Percentiles rank a stretch among this genome's conserved stretches.
phyloP scores from a whole-genome alignment of 352 stramenopile genomes.

The Phytopythium montanum region DNA sequence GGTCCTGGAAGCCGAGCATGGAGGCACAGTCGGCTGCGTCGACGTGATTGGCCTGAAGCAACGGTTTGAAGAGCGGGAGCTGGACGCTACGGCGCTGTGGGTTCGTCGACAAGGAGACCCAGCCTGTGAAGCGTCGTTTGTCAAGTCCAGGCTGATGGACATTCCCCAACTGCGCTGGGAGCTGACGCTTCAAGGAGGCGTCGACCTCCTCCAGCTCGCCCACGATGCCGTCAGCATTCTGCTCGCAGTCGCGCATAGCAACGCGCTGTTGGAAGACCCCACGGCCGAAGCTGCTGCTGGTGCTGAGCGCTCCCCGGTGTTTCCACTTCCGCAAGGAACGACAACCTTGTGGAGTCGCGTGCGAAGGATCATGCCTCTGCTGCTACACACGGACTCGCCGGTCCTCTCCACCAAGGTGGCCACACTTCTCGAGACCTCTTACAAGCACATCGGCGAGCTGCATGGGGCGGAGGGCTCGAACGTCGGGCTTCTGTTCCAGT shows the following conservation, averaged over 20 bases:
- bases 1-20: slow-evolving; percentile 33
- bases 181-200: slow-evolving; percentile 43
- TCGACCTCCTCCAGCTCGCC: slow-evolving; percentile 53
- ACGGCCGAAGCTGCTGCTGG: slow-evolving; percentile 7
- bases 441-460: slow-evolving; percentile 24
- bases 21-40: slow-evolving; percentile 24
- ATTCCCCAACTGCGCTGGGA: slow-evolving; percentile 80
- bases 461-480: slow-evolving; percentile 33
- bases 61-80: slow-evolving; percentile 17
- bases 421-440: slow-evolving; percentile 67
- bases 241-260: slow-evolving; percentile 58
- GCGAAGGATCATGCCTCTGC: slow-evolving; percentile 45
- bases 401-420: slow-evolving; percentile 53
- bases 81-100: slow-evolving; percentile 26
- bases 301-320: slow-evolving; percentile 27
- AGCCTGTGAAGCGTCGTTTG: slow-evolving; percentile 21
- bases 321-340: slow-evolving; percentile 53
- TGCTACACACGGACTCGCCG: slow-evolving; percentile 40
- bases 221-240: slow-evolving; percentile 69
- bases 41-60: slow-evolving; percentile 53
- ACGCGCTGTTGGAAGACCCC: slow-evolving; percentile 33
- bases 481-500: slow-evolving; percentile 42
- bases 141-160: slow-evolving; percentile 46
- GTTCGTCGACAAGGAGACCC: slow-evolving; percentile 30
- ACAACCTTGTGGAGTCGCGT: slow-evolving; percentile 42